These are phyloP conservation scores for Nephelium lappaceum DNA, from an alignment of 345 rosid species.

Conservation along the genomic window DNA sequence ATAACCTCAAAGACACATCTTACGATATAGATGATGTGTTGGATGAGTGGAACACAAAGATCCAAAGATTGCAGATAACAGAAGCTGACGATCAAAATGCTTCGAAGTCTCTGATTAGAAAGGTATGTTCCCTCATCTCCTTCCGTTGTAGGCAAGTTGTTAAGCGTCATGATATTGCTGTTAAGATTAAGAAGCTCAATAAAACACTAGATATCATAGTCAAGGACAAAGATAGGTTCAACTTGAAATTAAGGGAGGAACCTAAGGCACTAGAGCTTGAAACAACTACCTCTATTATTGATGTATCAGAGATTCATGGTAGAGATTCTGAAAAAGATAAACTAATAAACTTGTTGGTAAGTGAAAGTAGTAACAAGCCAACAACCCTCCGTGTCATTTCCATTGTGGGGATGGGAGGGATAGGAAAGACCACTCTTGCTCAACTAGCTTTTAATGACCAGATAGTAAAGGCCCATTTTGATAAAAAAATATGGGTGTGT, in stretches of 20 bases:
- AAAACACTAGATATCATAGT: not conserved
- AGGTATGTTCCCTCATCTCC: not conserved
- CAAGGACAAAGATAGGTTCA: not conserved
- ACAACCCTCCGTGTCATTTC: not conserved
- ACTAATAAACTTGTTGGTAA: constrained; percentile 7
- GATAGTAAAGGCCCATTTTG: not conserved
- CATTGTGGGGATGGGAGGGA: constrained; percentile 7
- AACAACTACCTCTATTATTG: constrained; percentile 2
- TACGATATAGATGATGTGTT: constrained; percentile 6
- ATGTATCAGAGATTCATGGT: constrained; percentile 13
- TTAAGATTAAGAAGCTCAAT: not conserved
- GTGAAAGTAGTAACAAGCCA: not conserved
- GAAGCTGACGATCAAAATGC: too few relatives aligned
- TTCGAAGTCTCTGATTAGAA: not conserved
- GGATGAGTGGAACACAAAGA: constrained; percentile 4
- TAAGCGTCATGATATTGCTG: not conserved
- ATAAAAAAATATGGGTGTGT: constrained; percentile 7
- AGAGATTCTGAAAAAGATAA: not conserved
- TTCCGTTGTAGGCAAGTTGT: not conserved
- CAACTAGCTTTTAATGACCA: not conserved
- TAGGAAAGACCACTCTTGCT: constrained; percentile 13
- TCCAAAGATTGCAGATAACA: not conserved
- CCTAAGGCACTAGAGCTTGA: not conserved
- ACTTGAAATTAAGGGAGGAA: not conserved
- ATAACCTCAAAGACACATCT: not conserved